Conservation (phyloP, 306 rosid species). For the Fragaria vesca region DNA sequence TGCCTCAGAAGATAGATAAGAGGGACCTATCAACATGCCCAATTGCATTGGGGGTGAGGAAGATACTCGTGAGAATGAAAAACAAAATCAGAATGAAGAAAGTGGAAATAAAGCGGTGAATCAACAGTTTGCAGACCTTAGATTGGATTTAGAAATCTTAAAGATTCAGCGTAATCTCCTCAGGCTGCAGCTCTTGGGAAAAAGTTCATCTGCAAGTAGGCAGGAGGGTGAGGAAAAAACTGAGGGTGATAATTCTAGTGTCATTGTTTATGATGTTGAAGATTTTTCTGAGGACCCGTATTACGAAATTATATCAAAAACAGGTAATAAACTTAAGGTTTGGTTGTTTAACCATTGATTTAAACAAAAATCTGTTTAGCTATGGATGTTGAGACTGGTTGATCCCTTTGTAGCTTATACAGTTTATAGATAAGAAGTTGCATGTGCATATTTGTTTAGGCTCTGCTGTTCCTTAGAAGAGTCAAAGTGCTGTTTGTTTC, state of each 20-base stretch:
- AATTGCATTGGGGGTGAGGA: constrained; percentile 4
- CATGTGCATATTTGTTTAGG: neutral
- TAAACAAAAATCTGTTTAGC: neutral
- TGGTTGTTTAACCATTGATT: neutral
- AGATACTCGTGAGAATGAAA: neutral
- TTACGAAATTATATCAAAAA: neutral
- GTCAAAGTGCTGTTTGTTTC: neutral
- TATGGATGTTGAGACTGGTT: constrained; percentile 8
- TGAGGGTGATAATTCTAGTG: neutral
- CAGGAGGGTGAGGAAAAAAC: neutral
- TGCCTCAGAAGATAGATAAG: neutral
- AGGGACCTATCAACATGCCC: constrained; percentile 1
- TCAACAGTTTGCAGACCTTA: neutral
- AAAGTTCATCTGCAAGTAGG: neutral
- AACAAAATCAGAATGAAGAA: neutral
- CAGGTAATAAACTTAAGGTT: constrained; percentile 5
- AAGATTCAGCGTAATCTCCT: neutral
- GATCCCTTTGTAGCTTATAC: constrained; percentile 3
- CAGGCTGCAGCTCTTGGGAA: constrained; percentile 5
- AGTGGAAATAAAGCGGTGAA: neutral
- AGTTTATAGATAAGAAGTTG: constrained; percentile 8
- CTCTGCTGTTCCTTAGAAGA: neutral
- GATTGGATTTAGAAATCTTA: neutral
- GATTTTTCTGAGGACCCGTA: neutral
- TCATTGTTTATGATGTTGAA: neutral